Evolutionary conservation across 2,329 filamentous ascomycete species (phyloP).

Genomic region (Monilinia fructicola): DNA sequence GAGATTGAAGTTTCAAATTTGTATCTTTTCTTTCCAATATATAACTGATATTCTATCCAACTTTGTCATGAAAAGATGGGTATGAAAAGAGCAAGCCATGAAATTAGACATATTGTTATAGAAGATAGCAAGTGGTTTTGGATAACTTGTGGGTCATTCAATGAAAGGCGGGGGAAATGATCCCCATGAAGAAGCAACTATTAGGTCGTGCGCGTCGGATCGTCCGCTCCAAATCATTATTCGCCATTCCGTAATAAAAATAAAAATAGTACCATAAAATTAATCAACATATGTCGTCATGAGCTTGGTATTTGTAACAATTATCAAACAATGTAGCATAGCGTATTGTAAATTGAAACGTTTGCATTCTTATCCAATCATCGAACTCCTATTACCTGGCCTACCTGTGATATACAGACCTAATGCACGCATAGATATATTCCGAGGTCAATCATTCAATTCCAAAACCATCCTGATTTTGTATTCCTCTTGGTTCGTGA

Average conservation of each 20-base stretch:
- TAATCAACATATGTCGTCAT: slow-evolving; percentile 1
- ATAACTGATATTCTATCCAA: background rate
- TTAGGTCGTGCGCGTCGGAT: background rate
- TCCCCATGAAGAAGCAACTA: slow-evolving; percentile 18
- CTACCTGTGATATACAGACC: slow-evolving; percentile 15
- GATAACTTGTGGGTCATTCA: background rate
- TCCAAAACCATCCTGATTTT: slow-evolving; percentile 29
- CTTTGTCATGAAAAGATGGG: background rate
- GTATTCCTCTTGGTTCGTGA: slow-evolving; percentile 8
- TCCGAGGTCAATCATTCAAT: slow-evolving; percentile 24
- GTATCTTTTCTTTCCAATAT: background rate
- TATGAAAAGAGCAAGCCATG: background rate
- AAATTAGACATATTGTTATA: background rate
- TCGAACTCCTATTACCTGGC: background rate
- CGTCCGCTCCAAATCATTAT: slow-evolving; percentile 6
- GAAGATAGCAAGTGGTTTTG: background rate
- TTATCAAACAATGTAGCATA: slow-evolving; percentile 5
- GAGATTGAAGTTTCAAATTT: background rate
- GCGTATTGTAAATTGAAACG: slow-evolving; percentile 3
- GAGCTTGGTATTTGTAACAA: slow-evolving; percentile 17
- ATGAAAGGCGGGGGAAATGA: background rate
- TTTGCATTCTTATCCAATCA: slow-evolving; percentile 20
- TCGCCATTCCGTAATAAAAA: slow-evolving; percentile 16
- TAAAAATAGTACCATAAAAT: background rate
- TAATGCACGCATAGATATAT: background rate